Percentiles rank a stretch among this genome's conserved stretches.
Conservation (phyloP, 2,329 filamentous ascomycete genomes). For the Fusarium oligoseptatum region DNA sequence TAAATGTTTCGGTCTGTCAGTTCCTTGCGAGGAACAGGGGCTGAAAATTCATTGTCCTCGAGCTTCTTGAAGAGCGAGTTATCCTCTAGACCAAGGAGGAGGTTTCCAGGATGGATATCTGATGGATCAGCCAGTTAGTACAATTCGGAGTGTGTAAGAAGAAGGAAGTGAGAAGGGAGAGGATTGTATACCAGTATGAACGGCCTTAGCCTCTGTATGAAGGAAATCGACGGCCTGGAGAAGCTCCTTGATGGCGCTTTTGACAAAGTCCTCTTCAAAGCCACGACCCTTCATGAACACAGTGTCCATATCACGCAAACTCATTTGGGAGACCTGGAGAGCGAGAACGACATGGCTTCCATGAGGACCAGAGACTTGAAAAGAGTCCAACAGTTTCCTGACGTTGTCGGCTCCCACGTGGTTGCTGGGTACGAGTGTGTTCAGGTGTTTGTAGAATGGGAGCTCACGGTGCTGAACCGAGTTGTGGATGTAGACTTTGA, state of each 20-base stretch:
- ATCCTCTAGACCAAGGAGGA: neutral
- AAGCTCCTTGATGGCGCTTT: neutral
- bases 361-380: neutral
- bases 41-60: neutral
- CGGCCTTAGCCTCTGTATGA: neutral
- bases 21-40: neutral
- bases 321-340: neutral
- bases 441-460: neutral
- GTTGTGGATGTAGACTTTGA: neutral
- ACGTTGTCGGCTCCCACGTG: neutral
- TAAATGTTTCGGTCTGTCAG: neutral
- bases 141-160: neutral
- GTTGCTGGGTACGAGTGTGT: neutral
- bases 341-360: neutral
- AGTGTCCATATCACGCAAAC: neutral
- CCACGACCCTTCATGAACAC: neutral
- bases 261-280: neutral
- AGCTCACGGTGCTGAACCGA: neutral
- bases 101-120: neutral
- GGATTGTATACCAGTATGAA: neutral
- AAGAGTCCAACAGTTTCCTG: neutral
- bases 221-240: neutral
- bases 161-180: neutral
- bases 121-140: neutral
- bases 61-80: neutral